A percentile compares a stretch with the other conserved stretches of the same genome.
Conservation (phyloP, 2,329 filamentous ascomycete genomes). For the Penicillium sp. region DNA sequence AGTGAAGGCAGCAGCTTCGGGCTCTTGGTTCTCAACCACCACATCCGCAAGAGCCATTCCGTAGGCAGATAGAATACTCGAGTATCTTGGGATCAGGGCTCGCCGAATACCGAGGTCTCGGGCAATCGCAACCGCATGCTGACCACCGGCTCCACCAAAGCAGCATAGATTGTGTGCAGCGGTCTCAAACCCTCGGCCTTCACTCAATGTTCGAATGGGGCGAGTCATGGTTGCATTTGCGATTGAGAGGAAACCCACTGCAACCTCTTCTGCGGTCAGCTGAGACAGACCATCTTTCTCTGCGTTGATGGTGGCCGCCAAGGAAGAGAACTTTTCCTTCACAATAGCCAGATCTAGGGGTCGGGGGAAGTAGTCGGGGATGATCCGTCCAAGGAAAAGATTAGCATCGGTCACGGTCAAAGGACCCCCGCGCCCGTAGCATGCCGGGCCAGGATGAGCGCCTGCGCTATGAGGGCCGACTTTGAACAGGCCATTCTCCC, state of each 20-base stretch:
- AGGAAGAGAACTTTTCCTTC: slow-evolving; percentile 50
- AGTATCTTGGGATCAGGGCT: not conserved
- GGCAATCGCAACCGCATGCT: slow-evolving; percentile 35
- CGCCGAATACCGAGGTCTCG: not conserved
- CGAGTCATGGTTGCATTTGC: slow-evolving; percentile 49
- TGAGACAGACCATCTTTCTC: slow-evolving; percentile 44
- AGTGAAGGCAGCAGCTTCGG: not conserved
- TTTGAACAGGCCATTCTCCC: slow-evolving; percentile 82
- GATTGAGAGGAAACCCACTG: slow-evolving; percentile 38
- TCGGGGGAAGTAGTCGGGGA: slow-evolving; percentile 89
- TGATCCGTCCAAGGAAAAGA: slow-evolving; percentile 74
- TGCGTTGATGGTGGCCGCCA: slow-evolving; percentile 66
- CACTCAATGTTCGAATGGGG: slow-evolving; percentile 82
- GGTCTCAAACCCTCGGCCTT: slow-evolving; percentile 74
- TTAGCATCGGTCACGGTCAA: slow-evolving; percentile 92
- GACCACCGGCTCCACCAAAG: slow-evolving; percentile 37
- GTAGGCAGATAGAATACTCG: not conserved
- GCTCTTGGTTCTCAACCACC: not conserved
- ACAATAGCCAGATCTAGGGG: slow-evolving; percentile 73
- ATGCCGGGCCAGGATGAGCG: slow-evolving; percentile 85
- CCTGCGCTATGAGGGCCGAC: slow-evolving; percentile 88
- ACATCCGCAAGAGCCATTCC: not conserved
- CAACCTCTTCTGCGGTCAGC: slow-evolving; percentile 56
- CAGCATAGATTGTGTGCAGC: slow-evolving; percentile 28
- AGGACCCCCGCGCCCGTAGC: slow-evolving; percentile 86